A percentile compares a stretch with the other conserved stretches of the same genome.
Evolutionary conservation across 2,329 filamentous ascomycete genomes (phyloP).

Genomic region (Epichloe glyceriae): DNA sequence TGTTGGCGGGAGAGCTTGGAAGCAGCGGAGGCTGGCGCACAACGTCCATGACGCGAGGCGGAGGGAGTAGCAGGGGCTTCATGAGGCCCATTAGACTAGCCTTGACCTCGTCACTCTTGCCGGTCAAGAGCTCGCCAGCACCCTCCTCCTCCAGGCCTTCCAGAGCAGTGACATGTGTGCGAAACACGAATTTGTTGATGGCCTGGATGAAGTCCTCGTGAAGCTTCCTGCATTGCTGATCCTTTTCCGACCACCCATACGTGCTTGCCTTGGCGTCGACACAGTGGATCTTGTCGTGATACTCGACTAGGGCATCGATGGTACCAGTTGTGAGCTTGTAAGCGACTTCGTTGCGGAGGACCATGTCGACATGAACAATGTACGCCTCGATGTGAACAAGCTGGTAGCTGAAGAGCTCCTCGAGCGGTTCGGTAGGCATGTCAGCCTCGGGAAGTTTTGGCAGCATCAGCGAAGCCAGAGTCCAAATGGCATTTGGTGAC

Average conservation of each 20-base stretch:
- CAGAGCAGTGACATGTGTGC: slow-evolving; percentile 74
- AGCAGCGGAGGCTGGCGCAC: slow-evolving; percentile 76
- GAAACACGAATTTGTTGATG: slow-evolving; percentile 93
- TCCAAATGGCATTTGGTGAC: slow-evolving; percentile 85
- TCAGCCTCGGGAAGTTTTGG: slow-evolving; percentile 80
- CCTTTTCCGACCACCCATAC: slow-evolving; percentile 94
- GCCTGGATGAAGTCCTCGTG: slow-evolving; percentile 95
- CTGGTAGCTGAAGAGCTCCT: slow-evolving; percentile 86
- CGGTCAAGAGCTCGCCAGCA: slow-evolving; percentile 80
- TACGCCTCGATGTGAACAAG: slow-evolving; percentile 91
- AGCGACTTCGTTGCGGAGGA: slow-evolving; percentile 90
- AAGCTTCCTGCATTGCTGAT: slow-evolving; percentile 89
- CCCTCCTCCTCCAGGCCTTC: slow-evolving; percentile 96
- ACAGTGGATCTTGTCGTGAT: slow-evolving; percentile 92
- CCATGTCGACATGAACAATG: slow-evolving; percentile 98
- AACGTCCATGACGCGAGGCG: slow-evolving; percentile 79
- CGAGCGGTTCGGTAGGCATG: slow-evolving; percentile 69
- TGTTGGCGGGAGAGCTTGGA: slow-evolving; percentile 64
- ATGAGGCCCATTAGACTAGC: slow-evolving; percentile 71
- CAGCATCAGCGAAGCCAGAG: slow-evolving; percentile 81
- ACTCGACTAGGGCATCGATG: slow-evolving; percentile 85
- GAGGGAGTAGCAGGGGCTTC: slow-evolving; percentile 73
- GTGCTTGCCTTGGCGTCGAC: slow-evolving; percentile 79
- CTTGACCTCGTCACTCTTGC: slow-evolving; percentile 90
- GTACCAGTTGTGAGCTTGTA: slow-evolving; percentile 95